Evolutionary conservation across 1,139 yeast species (phyloP).

Genomic region (Magnusiomyces magnusii): DNA sequence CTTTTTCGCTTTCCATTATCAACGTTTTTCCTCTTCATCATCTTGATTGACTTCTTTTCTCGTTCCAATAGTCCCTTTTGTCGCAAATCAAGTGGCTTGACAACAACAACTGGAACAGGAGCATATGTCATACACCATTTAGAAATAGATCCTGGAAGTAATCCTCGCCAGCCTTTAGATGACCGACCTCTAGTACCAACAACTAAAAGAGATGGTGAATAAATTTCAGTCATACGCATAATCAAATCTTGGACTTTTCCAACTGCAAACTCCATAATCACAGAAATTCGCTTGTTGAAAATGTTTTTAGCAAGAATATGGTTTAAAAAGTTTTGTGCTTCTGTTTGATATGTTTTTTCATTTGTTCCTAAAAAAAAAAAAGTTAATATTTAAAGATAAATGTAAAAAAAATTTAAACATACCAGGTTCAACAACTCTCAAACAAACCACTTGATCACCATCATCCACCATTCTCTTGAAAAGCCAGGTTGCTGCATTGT

Average conservation of each 20-base stretch:
- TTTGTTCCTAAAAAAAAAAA: constrained; percentile 20
- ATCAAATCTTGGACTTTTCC: constrained; percentile 55
- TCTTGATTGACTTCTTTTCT: constrained; percentile 28
- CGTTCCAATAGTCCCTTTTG: constrained; percentile 31
- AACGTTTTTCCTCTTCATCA: constrained; percentile 9
- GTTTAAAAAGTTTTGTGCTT: constrained; percentile 36
- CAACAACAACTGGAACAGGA: constrained; percentile 60
- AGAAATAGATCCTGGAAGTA: constrained; percentile 42
- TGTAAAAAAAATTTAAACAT: neutral
- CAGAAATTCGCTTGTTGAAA: constrained; percentile 31
- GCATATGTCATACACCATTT: constrained; percentile 62
- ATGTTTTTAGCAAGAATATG: constrained; percentile 43
- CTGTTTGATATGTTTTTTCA: constrained; percentile 35
- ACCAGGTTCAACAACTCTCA: constrained; percentile 48
- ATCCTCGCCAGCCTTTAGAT: constrained; percentile 40
- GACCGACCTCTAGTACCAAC: constrained; percentile 49
- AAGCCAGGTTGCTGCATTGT: constrained; percentile 58
- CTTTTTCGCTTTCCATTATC: neutral
- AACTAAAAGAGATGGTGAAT: constrained; percentile 56
- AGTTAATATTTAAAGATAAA: neutral
- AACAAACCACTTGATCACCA: constrained; percentile 57
- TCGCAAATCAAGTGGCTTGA: constrained; percentile 47
- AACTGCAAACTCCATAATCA: constrained; percentile 53
- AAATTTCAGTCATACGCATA: constrained; percentile 48
- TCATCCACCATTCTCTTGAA: constrained; percentile 54